Evolutionary conservation across 2,329 filamentous ascomycete genomes (phyloP).

Genomic region (Tetracladium maxilliforme): DNA sequence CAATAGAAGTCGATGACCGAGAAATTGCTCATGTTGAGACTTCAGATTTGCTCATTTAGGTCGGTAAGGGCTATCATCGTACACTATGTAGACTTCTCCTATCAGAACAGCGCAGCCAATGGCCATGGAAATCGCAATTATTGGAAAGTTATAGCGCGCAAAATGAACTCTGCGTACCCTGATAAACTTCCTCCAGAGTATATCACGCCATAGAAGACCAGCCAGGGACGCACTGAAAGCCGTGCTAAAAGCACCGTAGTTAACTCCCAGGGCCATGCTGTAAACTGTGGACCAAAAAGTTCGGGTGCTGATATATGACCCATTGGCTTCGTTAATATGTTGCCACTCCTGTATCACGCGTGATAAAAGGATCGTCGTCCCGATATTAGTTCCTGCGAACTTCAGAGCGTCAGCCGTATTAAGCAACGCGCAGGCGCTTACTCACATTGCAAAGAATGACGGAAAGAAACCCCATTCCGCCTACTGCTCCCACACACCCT

Average conservation of each 20-base stretch:
- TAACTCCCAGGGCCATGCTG: conserved; percentile 60
- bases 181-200: conserved; percentile 54
- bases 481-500: conserved; percentile 51
- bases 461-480: conserved; percentile 60
- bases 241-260: conserved; percentile 60
- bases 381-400: conserved; percentile 68
- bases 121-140: conserved; percentile 54
- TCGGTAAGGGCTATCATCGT: conserved; percentile 19
- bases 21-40: no score
- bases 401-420: conserved; percentile 16
- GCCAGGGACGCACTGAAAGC: conserved; percentile 60
- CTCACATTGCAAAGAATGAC: conserved; percentile 59
- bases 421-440: conserved; percentile 7
- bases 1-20: no score
- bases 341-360: conserved; percentile 58
- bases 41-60: no score
- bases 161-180: conserved; percentile 48
- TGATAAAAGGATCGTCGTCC: conserved; percentile 58
- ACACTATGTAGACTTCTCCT: conserved; percentile 47
- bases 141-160: conserved; percentile 52
- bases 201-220: conserved; percentile 59
- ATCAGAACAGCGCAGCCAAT: conserved; percentile 46
- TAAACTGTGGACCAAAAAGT: conserved; percentile 65
- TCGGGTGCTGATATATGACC: conserved; percentile 38
- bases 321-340: conserved; percentile 33